Evolutionary conservation across 148 eudicot genomes (phyloP), one percentile per base, ranked within the genome.

Genomic region (Diospyros lotus): DNA sequence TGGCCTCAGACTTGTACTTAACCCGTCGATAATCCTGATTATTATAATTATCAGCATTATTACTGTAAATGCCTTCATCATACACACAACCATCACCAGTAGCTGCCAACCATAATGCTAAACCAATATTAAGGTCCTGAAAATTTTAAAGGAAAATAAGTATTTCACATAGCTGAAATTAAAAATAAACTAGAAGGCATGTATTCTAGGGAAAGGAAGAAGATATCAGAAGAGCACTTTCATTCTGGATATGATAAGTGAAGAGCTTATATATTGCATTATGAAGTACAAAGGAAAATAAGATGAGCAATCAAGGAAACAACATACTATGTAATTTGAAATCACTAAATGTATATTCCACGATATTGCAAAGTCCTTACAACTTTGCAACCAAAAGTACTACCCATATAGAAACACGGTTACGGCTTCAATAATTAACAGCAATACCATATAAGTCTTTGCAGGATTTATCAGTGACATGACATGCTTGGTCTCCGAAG

Each of bases 81-180:
- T 85, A 85, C 74, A 93, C 79, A 88, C 87, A 85, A 51, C 99
- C 99, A 79, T 87, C 85, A 68, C 99, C 99, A 1, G 88, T 79
- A 80, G 99, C 94, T 73, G 99, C 99, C 82, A 95, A 80, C 99
- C 99, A 92, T 66, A 95, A 82, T 68, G 98, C 98, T 65, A 84
- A 67, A 68, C 98, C 98, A 80, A 94, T 94, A 85, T 92, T 94
- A 38, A 94, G 90, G 77, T 94, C 98, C 98, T 94, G 87, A 55
- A 84, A 65, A 68, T 73, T 58, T 56, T 59, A 69, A 46, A 52
- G 10, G 48, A 28, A 39, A 56, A 14, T 55, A 6, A 65, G 46
- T 2, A 11, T 17, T 43, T 9, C 66, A 46, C 45, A 68, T 54
- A 51, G 28, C 9, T 13, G 44, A 50, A 63, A 60, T 51, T 61